Base-by-base conservation (phyloP, 2,329 filamentous ascomycete genomes). In the Elsinoe perseae region DNA sequence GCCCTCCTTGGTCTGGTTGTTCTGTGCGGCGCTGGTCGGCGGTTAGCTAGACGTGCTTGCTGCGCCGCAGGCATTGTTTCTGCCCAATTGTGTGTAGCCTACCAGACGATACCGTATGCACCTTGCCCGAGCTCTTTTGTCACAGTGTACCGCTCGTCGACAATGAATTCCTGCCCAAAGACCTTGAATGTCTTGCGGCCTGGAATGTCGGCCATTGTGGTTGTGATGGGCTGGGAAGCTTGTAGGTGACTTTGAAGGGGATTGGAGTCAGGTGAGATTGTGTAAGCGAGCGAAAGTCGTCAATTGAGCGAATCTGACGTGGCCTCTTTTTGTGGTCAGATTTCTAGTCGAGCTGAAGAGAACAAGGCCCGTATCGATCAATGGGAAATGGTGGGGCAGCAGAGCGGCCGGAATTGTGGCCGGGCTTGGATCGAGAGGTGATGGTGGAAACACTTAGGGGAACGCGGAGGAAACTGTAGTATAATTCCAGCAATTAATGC, bases 41-140 rank as follows among this genome's bases (percentile, higher is more conserved):
- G 27, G 50, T 25, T 40, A 56, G 59, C 30, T 27, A n/a, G 25
- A 21, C 32, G 25, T 30, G 16, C 4, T 14, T 36, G 30, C 48
- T 9, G 8, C 6, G 30, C 48, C 30, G 27, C 46, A 50, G 32
- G 46, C 46, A 20, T 20, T 32, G 27, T 16, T 32, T 36, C 12
- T 50, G 30, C 43, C 12, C 16, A 50, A 56, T n/a, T 2, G 14
- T 21, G 8, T 8, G 14, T 16, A 43, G 54, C 81, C 60, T 81
- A 95, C 90, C 93, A 98, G 69, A 98, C 93, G 68, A 98, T 97
- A 70, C 93, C 93, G 70, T 98, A 98, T 68, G 93, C 93, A 69
- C 93, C 93, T 74, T 98, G 93, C 44, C 93, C 93, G 56, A 98
- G 80, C 78, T 98, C 93, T 80, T 98, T 98, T 63, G 92, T 97